Conservation (phyloP, 2,329 filamentous ascomycete genomes). For the Fusarium mexicanum region DNA sequence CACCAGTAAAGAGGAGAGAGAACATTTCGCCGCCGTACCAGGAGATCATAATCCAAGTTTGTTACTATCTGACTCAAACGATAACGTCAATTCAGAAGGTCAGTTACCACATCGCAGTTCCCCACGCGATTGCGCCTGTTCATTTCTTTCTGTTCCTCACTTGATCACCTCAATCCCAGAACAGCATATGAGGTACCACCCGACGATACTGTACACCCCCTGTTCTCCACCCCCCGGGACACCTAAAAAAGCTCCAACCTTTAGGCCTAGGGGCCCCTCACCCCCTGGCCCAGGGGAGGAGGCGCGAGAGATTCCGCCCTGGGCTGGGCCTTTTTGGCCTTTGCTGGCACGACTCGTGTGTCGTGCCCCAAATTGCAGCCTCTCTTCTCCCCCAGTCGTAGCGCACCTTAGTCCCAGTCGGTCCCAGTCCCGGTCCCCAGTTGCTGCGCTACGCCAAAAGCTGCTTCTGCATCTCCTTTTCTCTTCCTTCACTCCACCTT, state of each 20-base stretch:
- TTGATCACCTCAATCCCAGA: slow-evolving; percentile 12
- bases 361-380: slow-evolving; percentile 46
- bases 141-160: not conserved
- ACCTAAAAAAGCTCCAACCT: slow-evolving; percentile 17
- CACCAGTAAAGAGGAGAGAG: not conserved
- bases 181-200: not conserved
- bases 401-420: not conserved
- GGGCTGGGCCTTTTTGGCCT: slow-evolving; percentile 44
- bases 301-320: slow-evolving; percentile 45
- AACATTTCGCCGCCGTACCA: not conserved
- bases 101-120: not conserved
- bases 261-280: slow-evolving; percentile 31
- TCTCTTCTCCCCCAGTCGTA: slow-evolving; percentile 30
- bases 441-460: slow-evolving; percentile 43
- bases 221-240: slow-evolving; percentile 23
- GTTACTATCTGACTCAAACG: not conserved
- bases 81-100: not conserved
- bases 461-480: slow-evolving; percentile 45
- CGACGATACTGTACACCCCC: slow-evolving; percentile 19
- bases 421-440: slow-evolving; percentile 5
- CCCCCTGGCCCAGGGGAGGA: slow-evolving; percentile 45
- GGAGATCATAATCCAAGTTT: not conserved
- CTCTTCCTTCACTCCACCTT: slow-evolving; percentile 42
- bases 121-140: not conserved
- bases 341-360: slow-evolving; percentile 46